Evolutionary conservation across 495 filamentous ascomycete genomes (phyloP).

Genomic region (Lophium mytilinum): DNA sequence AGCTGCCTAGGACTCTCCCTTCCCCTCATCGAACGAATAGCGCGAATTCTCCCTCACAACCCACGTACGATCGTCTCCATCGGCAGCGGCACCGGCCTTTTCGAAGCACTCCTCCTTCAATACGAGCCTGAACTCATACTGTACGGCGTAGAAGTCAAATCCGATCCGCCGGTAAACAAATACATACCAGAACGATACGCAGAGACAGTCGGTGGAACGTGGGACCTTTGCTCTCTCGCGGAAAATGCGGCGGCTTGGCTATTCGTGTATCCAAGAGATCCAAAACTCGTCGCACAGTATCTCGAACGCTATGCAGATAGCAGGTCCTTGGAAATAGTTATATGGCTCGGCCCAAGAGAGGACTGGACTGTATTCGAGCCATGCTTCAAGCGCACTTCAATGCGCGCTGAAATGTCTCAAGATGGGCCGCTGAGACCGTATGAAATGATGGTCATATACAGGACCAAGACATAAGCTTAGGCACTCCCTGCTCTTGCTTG

Average conservation of each 20-base stretch:
- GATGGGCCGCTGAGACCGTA: not conserved
- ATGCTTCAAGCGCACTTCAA: not conserved
- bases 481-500: too few species aligned
- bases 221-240: conserved; percentile 34
- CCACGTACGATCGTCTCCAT: conserved; percentile 43
- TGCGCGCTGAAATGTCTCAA: conserved; percentile 1
- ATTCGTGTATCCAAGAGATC: conserved; percentile 50
- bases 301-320: conserved; percentile 28
- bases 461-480: too few species aligned
- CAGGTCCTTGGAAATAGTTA: conserved; percentile 28
- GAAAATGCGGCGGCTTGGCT: conserved; percentile 40
- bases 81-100: conserved; percentile 46
- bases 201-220: conserved; percentile 38
- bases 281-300: conserved; percentile 40
- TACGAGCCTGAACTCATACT: conserved; percentile 24
- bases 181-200: conserved; percentile 40
- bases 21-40: conserved; percentile 33
- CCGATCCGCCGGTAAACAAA: conserved; percentile 32
- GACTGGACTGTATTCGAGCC: conserved; percentile 41
- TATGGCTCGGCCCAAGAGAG: conserved; percentile 45
- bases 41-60: conserved; percentile 34
- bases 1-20: conserved; percentile 46
- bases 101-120: conserved; percentile 42
- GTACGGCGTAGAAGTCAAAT: conserved; percentile 41
- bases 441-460: conserved; percentile 5